Evolutionary conservation across 176 grass and related monocot genomes (phyloP).

Genomic region (Avena sativa): DNA sequence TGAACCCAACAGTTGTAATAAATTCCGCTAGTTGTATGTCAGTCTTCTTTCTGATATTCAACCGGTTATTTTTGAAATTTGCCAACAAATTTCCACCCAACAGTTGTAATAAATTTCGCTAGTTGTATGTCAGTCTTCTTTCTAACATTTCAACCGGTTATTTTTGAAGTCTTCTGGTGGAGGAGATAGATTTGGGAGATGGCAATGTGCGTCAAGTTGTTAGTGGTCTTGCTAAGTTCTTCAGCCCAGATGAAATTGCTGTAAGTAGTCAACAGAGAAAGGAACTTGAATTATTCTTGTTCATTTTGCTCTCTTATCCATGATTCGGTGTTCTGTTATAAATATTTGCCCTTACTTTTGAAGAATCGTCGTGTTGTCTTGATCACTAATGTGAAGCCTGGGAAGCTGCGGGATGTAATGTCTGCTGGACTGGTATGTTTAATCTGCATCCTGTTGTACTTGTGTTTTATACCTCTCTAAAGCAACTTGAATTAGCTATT

Average conservation of each 20-base stretch:
- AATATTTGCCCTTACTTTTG: constrained; percentile 44
- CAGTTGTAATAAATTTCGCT: neutral
- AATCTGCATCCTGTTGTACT: constrained; percentile 13
- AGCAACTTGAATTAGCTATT: constrained; percentile 23
- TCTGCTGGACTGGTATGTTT: constrained; percentile 91
- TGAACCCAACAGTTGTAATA: neutral
- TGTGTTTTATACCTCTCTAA: constrained; percentile 31
- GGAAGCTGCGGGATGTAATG: constrained; percentile 90
- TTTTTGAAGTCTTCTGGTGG: constrained; percentile 77
- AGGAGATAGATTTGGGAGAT: constrained; percentile 98
- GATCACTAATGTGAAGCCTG: constrained; percentile 98
- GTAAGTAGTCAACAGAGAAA: constrained; percentile 67
- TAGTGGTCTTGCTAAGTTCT: constrained; percentile 98
- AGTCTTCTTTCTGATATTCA: constrained; percentile 9
- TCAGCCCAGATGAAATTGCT: constrained; percentile 70
- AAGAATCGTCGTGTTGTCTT: constrained; percentile 89
- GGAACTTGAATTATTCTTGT: constrained; percentile 30
- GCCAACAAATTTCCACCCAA: constrained; percentile 5
- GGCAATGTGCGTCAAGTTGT: constrained; percentile 88
- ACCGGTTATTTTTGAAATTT: constrained; percentile 30
- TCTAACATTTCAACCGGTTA: neutral
- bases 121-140: constrained; percentile 4
- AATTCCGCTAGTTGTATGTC: neutral
- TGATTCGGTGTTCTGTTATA: constrained; percentile 25
- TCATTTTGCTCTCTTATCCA: constrained; percentile 18